A percentile compares a stretch with the other conserved stretches of the same genome.
Conservation (phyloP, 768 basidiomycete genomes). For the Dentipellis sp. region DNA sequence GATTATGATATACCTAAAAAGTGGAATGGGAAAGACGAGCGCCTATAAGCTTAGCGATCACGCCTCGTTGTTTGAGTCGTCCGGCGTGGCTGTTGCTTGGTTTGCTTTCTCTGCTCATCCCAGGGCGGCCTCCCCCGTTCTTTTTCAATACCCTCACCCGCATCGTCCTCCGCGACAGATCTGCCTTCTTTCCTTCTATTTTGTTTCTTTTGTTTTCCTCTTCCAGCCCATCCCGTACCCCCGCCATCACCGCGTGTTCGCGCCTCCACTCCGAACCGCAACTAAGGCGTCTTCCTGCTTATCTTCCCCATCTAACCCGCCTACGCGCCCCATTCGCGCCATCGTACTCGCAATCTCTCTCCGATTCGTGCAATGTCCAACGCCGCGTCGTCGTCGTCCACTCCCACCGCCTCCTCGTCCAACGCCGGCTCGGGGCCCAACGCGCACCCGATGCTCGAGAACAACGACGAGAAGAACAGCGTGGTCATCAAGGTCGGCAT, state of each 20-base stretch:
- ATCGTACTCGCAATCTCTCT: slow-evolving; percentile 13
- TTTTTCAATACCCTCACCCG: not conserved
- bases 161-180: not conserved
- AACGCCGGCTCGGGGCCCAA: slow-evolving; percentile 37
- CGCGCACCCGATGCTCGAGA: slow-evolving; percentile 44
- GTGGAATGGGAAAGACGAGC: no score
- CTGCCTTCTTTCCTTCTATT: slow-evolving; percentile 1
- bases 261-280: not conserved
- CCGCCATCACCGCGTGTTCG: not conserved
- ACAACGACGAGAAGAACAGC: slow-evolving; percentile 73
- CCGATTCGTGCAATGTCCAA: slow-evolving; percentile 9
- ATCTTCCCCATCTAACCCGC: not conserved
- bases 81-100: not conserved
- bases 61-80: not conserved
- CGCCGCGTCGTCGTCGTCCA: slow-evolving; percentile 35
- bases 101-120: not conserved
- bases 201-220: slow-evolving; percentile 2
- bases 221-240: not conserved
- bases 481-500: slow-evolving; percentile 99
- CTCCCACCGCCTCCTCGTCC: slow-evolving; percentile 31
- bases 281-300: not conserved
- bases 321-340: no score
- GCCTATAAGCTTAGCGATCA: not conserved
- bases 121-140: not conserved
- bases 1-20: no score